Base-by-base conservation (phyloP, 2,329 filamentous ascomycete species). In the Pseudopyrenochaeta lycopersici region DNA sequence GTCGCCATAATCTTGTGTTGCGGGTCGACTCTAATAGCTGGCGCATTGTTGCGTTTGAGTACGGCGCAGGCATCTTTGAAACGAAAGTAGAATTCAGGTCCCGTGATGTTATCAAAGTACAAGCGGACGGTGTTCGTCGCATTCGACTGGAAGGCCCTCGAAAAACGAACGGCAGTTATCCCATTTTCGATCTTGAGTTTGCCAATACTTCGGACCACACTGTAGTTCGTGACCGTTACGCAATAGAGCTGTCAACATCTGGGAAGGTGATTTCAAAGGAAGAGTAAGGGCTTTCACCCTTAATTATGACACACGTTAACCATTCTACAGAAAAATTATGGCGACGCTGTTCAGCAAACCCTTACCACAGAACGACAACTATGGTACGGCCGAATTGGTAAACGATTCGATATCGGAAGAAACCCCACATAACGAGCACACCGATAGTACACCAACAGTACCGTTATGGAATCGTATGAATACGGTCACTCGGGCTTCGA, bases 131-230 rank as follows among this genome's bases (percentile, higher is more conserved):
- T 11, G 32, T 29, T 2, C 46, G 53, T 7, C 57, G 57, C 7
- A 58, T 72, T 31, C 65, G 70, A 15, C 29, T 74, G 2, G 29
- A 31, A 15, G 68, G 70, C 1, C 32, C 60, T 11, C 30, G 41
- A 10, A 6, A 5, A 3, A 29, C 39, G 5, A 36, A 63, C 11
- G 58, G 56, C 4, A 52, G 55, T 17, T 27, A 7, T 3, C 42
- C 52, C 20, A 54, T 50, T 32, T 56, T 62, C 44, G 70, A 73
- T 36, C 38, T 74, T 7, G 20, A 62, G 12, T 73, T 74, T 43
- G 20, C 36, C 10, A 11, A 62, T 3, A 17, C 38, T 1, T 1
- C 31, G 0, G 48, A 64, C n/a, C 61, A 66, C 18, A 2, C 31
- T 31, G 2, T 14, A 0, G 67, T 70, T 40, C 42, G 51, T 17